A percentile compares a stretch with the other conserved stretches of the same genome.
Conservation (phyloP, 768 basidiomycete genomes). For the Cantharellus cinnabarinus region DNA sequence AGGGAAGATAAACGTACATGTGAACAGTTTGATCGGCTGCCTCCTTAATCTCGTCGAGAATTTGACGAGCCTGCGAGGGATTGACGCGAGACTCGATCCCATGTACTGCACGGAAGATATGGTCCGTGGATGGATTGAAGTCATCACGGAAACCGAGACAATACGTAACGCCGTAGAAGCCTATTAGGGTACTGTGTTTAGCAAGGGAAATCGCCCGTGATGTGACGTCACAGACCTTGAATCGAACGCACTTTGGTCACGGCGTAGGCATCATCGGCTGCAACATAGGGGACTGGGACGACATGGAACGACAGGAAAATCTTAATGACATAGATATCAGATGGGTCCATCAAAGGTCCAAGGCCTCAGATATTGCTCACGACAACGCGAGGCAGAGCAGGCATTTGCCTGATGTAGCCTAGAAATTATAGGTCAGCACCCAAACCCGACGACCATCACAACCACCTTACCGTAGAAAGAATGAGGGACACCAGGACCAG, state of each 20-base stretch:
- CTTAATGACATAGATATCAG: slow-evolving; percentile 14
- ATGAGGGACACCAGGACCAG: slow-evolving; percentile 39
- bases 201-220: background rate
- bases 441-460: background rate
- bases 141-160: slow-evolving; percentile 42
- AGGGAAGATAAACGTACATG: slow-evolving; percentile 24
- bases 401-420: slow-evolving; percentile 32
- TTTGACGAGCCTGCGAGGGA: slow-evolving; percentile 16
- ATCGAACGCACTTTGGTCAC: slow-evolving; percentile 38
- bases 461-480: slow-evolving; percentile 27
- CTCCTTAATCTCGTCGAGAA: slow-evolving; percentile 23
- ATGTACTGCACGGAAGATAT: slow-evolving; percentile 32
- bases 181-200: slow-evolving; percentile 12
- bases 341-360: background rate
- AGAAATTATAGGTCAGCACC: background rate
- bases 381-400: slow-evolving; percentile 41
- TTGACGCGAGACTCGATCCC: slow-evolving; percentile 26
- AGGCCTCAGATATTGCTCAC: slow-evolving; percentile 19
- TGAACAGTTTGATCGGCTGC: slow-evolving; percentile 29
- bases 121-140: slow-evolving; percentile 28
- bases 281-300: slow-evolving; percentile 30
- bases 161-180: slow-evolving; percentile 41
- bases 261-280: slow-evolving; percentile 30
- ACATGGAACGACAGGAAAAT: slow-evolving; percentile 42
- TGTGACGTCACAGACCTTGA: slow-evolving; percentile 19